A percentile compares a stretch with the other conserved stretches of the same genome.
Conservation (phyloP, 2,329 filamentous ascomycete genomes). For the Clarireedia homoeocarpa region DNA sequence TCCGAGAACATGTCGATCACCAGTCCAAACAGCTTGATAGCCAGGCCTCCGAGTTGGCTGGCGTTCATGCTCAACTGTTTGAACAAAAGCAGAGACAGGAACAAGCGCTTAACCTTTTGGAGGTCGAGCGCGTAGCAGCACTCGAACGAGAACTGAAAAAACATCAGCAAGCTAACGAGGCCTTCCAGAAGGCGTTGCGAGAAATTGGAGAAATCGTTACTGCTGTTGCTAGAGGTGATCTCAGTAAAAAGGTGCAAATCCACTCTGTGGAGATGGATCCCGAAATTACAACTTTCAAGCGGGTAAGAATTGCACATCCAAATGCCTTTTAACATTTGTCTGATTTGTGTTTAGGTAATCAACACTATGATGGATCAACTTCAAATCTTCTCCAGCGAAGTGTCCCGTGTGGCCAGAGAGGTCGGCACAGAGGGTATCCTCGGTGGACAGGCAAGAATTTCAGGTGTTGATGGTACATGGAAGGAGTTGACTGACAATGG, state of each 20-base stretch:
- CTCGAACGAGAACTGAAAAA: slow-evolving; percentile 92
- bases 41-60: slow-evolving; percentile 77
- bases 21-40: slow-evolving; percentile 90
- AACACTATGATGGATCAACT: slow-evolving; percentile 99
- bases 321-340: background rate
- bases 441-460: slow-evolving; percentile 87
- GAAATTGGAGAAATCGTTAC: slow-evolving; percentile 98
- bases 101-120: slow-evolving; percentile 71
- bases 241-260: slow-evolving; percentile 95
- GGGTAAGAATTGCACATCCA: slow-evolving; percentile 43
- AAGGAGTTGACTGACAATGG: slow-evolving; percentile 89
- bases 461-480: slow-evolving; percentile 94
- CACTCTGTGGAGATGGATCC: slow-evolving; percentile 96
- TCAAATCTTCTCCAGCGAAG: slow-evolving; percentile 92
- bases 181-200: slow-evolving; percentile 92
- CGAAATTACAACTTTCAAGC: slow-evolving; percentile 95
- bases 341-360: slow-evolving; percentile 42
- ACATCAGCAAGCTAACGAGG: slow-evolving; percentile 95
- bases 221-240: slow-evolving; percentile 86
- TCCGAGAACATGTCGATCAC: slow-evolving; percentile 86
- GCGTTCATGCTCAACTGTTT: slow-evolving; percentile 76
- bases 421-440: slow-evolving; percentile 94
- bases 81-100: slow-evolving; percentile 82
- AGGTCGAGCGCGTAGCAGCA: slow-evolving; percentile 79
- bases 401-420: slow-evolving; percentile 87